Evolutionary conservation across 441 rosid genomes (phyloP).

Genomic region (Pelargonium citronellum): DNA sequence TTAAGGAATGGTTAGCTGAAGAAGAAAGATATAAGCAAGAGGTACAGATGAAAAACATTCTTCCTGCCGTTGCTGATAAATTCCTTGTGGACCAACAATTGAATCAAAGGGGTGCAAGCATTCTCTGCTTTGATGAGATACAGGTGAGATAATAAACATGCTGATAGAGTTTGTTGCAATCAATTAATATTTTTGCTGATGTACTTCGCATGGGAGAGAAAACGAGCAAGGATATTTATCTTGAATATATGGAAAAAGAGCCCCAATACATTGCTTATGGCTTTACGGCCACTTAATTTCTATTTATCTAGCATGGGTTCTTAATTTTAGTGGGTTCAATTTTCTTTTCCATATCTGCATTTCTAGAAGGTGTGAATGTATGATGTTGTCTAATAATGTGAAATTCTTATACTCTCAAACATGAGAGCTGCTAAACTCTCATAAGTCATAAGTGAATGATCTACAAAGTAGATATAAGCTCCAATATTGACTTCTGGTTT

Average conservation of each 20-base stretch:
- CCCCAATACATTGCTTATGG: conserved; percentile 3
- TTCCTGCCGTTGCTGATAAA: conserved; percentile 83
- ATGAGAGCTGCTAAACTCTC: not conserved
- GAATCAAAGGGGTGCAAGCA: conserved; percentile 62
- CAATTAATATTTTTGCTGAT: not conserved
- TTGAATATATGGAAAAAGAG: not conserved
- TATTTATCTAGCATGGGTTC: too few relatives aligned
- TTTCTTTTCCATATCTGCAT: not conserved
- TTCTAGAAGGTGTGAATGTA: not conserved
- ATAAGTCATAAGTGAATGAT: not conserved
- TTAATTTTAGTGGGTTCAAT: too few relatives aligned
- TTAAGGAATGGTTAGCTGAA: conserved; percentile 84
- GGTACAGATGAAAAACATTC: conserved; percentile 71
- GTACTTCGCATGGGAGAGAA: not conserved
- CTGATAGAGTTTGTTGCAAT: not conserved
- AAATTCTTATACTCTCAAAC: not conserved
- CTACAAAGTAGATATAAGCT: not conserved
- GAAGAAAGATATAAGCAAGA: conserved; percentile 86
- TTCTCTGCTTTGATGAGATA: conserved; percentile 93
- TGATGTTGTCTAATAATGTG: not conserved
- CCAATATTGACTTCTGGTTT: too few relatives aligned
- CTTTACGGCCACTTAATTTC: not conserved
- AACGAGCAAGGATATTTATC: not conserved
- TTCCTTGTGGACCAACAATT: conserved; percentile 59
- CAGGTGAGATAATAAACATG: conserved; percentile 43